Evolutionary conservation across 192 early-diverging fungal species (phyloP).

Genomic region (Lunasporangiospora selenospora): DNA sequence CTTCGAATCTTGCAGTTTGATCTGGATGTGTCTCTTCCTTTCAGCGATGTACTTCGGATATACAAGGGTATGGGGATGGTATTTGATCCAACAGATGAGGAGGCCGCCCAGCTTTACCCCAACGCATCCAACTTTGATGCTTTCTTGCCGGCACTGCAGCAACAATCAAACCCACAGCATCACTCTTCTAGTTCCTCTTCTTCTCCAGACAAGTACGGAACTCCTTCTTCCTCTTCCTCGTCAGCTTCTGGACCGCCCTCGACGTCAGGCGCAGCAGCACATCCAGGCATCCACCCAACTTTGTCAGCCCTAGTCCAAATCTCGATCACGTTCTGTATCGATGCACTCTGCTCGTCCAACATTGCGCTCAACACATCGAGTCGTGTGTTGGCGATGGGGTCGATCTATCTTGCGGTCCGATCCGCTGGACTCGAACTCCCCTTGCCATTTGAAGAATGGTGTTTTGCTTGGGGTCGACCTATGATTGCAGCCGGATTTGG

Average conservation of each 20-base stretch:
- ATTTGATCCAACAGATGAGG: slow-evolving; percentile 37
- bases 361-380: slow-evolving; percentile 42
- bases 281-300: slow-evolving; percentile 40
- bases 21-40: slow-evolving; percentile 56
- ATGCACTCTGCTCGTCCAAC: slow-evolving; percentile 31
- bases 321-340: slow-evolving; percentile 45
- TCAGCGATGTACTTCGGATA: slow-evolving; percentile 57
- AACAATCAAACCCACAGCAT: slow-evolving; percentile 2
- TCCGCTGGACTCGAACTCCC: slow-evolving; percentile 40
- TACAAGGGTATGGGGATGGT: slow-evolving; percentile 57
- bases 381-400: slow-evolving; percentile 40
- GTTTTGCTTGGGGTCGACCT: slow-evolving; percentile 42
- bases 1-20: slow-evolving; percentile 57
- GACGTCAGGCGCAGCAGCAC: slow-evolving; percentile 6
- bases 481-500: slow-evolving; percentile 36
- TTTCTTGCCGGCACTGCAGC: slow-evolving; percentile 30
- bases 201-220: slow-evolving; percentile 23
- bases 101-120: slow-evolving; percentile 35
- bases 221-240: slow-evolving; percentile 19
- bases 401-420: slow-evolving; percentile 38
- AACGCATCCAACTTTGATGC: slow-evolving; percentile 40
- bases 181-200: background rate
- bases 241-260: background rate
- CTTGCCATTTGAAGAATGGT: slow-evolving; percentile 43
- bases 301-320: slow-evolving; percentile 42